phyloP scores from a whole-genome alignment of 257 asterid genomes.

The Solanum gracilifrons region DNA sequence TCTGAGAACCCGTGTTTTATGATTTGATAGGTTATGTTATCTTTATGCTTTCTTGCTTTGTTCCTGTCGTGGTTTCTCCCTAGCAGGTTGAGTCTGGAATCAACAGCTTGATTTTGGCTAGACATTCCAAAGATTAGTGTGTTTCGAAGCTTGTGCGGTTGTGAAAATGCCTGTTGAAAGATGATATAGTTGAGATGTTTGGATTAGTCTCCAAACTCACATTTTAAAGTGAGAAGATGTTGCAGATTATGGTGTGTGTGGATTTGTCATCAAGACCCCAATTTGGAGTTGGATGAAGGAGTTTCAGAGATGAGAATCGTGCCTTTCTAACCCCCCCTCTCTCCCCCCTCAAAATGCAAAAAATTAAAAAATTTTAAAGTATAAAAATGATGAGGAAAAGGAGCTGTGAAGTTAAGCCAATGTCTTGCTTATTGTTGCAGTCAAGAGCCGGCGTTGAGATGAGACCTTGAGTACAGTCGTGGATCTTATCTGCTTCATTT shows the following conservation, averaged over 20 bases:
- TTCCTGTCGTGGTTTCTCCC: not conserved
- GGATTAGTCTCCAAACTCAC: not conserved
- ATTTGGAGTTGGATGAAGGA: not conserved
- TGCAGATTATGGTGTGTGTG: not conserved
- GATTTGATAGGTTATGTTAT: constrained; percentile 7
- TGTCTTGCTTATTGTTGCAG: not conserved
- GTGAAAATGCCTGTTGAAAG: not conserved
- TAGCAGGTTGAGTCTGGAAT: constrained; percentile 12
- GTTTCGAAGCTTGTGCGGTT: not conserved
- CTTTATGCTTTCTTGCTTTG: constrained; percentile 8
- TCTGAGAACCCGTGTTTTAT: not conserved
- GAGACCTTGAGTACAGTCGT: not conserved
- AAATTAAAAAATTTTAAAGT: not conserved
- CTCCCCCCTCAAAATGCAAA: not conserved
- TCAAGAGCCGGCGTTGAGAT: not conserved
- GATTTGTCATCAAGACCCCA: not conserved
- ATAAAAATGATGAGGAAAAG: not conserved
- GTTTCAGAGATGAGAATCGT: not conserved
- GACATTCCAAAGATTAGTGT: not conserved
- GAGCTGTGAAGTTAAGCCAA: not conserved
- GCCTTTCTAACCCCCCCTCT: not conserved
- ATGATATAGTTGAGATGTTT: not conserved
- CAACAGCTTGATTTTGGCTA: constrained; percentile 1
- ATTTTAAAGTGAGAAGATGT: not conserved
- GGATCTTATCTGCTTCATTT: not conserved